phyloP scores from a whole-genome alignment of 2,329 filamentous ascomycete species.

The Xylariaceae sp. region DNA sequence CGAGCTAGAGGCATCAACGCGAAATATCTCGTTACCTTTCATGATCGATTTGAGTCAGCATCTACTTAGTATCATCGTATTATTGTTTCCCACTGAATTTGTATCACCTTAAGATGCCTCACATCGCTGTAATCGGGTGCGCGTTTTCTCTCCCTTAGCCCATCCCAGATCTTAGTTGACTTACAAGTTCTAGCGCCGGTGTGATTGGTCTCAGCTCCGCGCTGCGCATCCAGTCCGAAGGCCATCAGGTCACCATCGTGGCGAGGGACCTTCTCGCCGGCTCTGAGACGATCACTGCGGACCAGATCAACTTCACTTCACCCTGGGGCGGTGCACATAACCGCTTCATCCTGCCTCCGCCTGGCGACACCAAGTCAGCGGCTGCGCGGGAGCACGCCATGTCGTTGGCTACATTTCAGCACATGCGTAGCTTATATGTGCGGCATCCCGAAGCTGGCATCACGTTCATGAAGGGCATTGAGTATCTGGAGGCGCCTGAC shows the following conservation, averaged over 20 bases:
- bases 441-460: slow-evolving; percentile 38
- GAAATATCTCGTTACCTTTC: neutral
- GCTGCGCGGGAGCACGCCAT: slow-evolving; percentile 39
- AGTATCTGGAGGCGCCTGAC: slow-evolving; percentile 45
- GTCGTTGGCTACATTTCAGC: slow-evolving; percentile 36
- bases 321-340: slow-evolving; percentile 56
- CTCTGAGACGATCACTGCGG: slow-evolving; percentile 36
- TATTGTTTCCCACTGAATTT: neutral
- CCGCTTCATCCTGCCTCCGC: slow-evolving; percentile 41
- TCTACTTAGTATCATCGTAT: neutral
- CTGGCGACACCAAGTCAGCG: slow-evolving; percentile 9
- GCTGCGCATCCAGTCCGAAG: slow-evolving; percentile 38
- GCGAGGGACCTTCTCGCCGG: slow-evolving; percentile 44
- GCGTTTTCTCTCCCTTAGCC: neutral
- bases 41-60: neutral
- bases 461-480: slow-evolving; percentile 44
- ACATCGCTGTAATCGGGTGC: neutral
- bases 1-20: neutral
- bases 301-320: slow-evolving; percentile 49
- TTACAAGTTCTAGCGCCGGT: slow-evolving; percentile 40
- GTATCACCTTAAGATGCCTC: neutral
- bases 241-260: slow-evolving; percentile 38
- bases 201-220: slow-evolving; percentile 49
- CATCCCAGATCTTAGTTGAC: neutral
- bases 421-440: slow-evolving; percentile 33